Percentiles rank a stretch among this genome's conserved stretches.
Evolutionary conservation across 352 stramenopile genomes (phyloP).

Genomic region (Blastocystis sp.): DNA sequence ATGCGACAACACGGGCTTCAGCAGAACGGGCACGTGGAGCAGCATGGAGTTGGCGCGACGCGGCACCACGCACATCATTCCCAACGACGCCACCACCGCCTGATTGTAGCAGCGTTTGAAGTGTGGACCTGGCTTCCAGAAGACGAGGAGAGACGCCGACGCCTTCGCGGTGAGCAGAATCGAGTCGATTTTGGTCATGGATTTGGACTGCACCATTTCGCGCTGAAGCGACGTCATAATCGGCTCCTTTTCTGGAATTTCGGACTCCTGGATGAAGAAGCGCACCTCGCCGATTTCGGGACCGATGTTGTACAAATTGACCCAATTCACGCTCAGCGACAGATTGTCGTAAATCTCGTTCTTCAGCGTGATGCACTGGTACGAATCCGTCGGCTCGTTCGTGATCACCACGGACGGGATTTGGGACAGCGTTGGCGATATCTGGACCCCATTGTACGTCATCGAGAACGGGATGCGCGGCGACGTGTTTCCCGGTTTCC

Average conservation of each 20-base stretch:
- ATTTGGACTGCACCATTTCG: not conserved
- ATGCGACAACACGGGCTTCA: conserved; percentile 31
- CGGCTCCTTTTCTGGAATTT: not conserved
- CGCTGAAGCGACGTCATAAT: not conserved
- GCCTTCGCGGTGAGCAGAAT: conserved; percentile 8
- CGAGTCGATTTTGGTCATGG: not conserved
- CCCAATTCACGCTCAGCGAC: conserved; percentile 17
- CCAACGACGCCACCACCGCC: not conserved
- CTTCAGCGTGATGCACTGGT: conserved; percentile 5
- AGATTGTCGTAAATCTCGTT: conserved; percentile 44
- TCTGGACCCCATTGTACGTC: not conserved
- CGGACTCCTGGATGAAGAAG: conserved; percentile 15
- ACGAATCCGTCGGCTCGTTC: not conserved
- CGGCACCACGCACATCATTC: conserved; percentile 20
- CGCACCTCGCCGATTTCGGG: conserved; percentile 43
- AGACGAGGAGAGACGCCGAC: not conserved
- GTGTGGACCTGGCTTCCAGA: conserved; percentile 31
- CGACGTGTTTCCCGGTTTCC: not conserved
- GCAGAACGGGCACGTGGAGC: conserved; percentile 3
- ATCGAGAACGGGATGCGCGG: conserved; percentile 29
- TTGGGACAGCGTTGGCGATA: not conserved
- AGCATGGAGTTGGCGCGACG: not conserved
- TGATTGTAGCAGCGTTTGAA: not conserved
- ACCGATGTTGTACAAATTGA: conserved; percentile 52
- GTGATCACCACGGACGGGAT: not conserved